phyloP scores from a whole-genome alignment of 805 yeast genomes.

The Starmerella sirachaensis region DNA sequence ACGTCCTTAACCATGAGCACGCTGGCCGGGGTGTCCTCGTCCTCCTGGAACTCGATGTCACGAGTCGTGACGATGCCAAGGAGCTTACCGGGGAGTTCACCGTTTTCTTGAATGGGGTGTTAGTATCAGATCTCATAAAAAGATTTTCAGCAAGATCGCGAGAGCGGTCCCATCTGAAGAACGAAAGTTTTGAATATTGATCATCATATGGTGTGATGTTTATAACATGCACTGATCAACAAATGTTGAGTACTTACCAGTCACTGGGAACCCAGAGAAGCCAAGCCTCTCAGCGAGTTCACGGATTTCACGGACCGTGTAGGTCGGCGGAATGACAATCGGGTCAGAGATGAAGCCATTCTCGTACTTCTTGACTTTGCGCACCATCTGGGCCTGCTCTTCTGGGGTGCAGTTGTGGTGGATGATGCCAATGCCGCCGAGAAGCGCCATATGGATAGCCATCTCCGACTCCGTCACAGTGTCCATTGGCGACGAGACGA shows the following conservation, averaged over 20 bases:
- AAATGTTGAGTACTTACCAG: conserved; percentile 67
- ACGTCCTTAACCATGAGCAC: conserved; percentile 85
- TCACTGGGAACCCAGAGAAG: conserved; percentile 96
- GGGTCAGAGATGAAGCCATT: conserved; percentile 96
- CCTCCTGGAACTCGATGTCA: conserved; percentile 90
- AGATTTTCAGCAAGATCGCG: conserved; percentile 75
- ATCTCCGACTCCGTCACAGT: conserved; percentile 94
- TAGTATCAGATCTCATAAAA: conserved; percentile 31
- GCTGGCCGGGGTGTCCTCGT: conserved; percentile 46
- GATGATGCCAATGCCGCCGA: conserved; percentile 97
- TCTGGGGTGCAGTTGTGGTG: conserved; percentile 96
- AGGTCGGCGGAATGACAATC: conserved; percentile 63
- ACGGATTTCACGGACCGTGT: conserved; percentile 73
- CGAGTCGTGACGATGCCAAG: conserved; percentile 94
- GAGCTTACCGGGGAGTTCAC: conserved; percentile 76
- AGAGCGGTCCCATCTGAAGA: conserved; percentile 89
- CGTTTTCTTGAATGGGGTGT: conserved; percentile 47
- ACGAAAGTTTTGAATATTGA: conserved; percentile 78
- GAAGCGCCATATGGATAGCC: conserved; percentile 97
- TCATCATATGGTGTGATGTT: conserved; percentile 15
- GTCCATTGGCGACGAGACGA: conserved; percentile 98
- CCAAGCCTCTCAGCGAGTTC: conserved; percentile 61
- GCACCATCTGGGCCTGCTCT: conserved; percentile 98
- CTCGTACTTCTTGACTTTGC: conserved; percentile 90
- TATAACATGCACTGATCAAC: background rate